A percentile compares a stretch with the other conserved stretches of the same genome.
These are phyloP conservation scores for Suillus subaureus DNA, from an alignment of 768 basidiomycete species.

Conservation along the genomic window DNA sequence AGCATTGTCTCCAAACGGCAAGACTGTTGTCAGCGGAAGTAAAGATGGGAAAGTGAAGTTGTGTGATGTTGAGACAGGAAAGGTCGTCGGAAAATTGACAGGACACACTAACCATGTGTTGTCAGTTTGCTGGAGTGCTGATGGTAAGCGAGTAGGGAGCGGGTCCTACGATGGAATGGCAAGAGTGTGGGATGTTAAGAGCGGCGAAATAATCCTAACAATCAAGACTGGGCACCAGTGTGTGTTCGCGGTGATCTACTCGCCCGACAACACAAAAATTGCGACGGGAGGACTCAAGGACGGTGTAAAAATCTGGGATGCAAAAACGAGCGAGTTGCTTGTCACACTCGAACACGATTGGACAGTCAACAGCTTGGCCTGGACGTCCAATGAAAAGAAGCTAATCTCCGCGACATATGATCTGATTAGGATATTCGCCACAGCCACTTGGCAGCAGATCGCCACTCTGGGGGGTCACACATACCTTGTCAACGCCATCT, in stretches of 20 bases:
- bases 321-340: background rate
- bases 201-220: background rate
- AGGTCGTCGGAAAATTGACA: too few species aligned
- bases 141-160: background rate
- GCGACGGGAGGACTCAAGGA: background rate
- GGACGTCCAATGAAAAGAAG: background rate
- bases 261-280: background rate
- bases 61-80: too few species aligned
- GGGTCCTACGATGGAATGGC: background rate
- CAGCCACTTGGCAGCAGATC: too few species aligned
- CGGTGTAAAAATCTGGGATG: background rate
- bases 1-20: too few species aligned
- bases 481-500: too few species aligned
- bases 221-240: background rate
- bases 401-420: too few species aligned
- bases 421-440: too few species aligned
- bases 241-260: background rate
- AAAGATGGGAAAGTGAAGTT: too few species aligned
- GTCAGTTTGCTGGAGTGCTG: background rate
- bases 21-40: too few species aligned
- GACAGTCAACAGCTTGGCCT: too few species aligned
- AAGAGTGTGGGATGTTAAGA: background rate
- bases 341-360: background rate
- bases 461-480: too few species aligned
- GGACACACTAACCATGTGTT: too few species aligned